phyloP scores from a whole-genome alignment of 2,329 filamentous ascomycete species.

The Fusarium sp. region DNA sequence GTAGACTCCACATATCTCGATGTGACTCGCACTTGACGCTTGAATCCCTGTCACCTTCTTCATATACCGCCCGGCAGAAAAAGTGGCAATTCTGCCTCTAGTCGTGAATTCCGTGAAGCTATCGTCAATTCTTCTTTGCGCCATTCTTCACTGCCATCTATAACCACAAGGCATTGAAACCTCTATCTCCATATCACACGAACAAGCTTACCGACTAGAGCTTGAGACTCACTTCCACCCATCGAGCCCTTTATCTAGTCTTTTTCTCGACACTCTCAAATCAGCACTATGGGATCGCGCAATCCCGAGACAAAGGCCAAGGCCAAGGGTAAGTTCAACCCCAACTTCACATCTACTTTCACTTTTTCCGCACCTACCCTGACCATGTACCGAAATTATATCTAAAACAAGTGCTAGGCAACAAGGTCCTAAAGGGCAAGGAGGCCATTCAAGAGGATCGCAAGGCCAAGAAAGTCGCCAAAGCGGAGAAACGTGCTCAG shows the following conservation, averaged over 20 bases:
- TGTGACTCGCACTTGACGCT: not conserved
- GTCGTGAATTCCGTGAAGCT: constrained; percentile 23
- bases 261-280: constrained; percentile 1
- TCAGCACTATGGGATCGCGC: constrained; percentile 24
- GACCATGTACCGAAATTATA: not conserved
- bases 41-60: not conserved
- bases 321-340: constrained; percentile 27
- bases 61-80: constrained; percentile 52
- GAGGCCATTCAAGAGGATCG: constrained; percentile 42
- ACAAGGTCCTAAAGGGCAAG: constrained; percentile 23
- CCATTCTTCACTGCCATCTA: constrained; percentile 12
- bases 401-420: constrained; percentile 20
- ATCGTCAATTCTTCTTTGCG: constrained; percentile 32
- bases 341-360: not conserved
- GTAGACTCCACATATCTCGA: constrained; percentile 7
- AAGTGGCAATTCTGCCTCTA: constrained; percentile 30
- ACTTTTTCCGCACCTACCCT: no score
- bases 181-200: not conserved
- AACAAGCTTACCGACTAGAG: fast-evolving
- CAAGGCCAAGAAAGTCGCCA: constrained; percentile 53
- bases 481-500: constrained; percentile 54
- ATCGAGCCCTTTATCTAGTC: not conserved
- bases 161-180: constrained; percentile 7
- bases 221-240: no score
- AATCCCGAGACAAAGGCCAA: constrained; percentile 34